phyloP scores from a whole-genome alignment of 306 rosid genomes.

The Malus orientalis region DNA sequence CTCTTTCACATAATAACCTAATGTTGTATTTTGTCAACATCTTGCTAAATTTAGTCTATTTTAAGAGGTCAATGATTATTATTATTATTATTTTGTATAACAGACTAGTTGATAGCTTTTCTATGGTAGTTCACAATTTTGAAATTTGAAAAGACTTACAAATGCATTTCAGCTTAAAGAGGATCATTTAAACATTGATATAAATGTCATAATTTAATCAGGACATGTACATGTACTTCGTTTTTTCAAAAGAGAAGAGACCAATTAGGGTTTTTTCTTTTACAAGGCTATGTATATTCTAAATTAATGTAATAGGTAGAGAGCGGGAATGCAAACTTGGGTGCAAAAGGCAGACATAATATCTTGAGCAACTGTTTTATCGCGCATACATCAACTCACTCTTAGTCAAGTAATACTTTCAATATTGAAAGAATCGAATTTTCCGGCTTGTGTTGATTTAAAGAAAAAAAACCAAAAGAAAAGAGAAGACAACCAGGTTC shows the following conservation, averaged over 20 bases:
- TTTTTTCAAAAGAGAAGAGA: too few relatives aligned
- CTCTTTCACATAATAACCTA: neutral
- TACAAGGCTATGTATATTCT: too few relatives aligned
- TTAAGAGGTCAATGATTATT: neutral
- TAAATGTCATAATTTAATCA: neutral
- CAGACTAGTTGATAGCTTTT: too few relatives aligned
- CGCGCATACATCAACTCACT: accelerated
- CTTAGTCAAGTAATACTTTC: too few relatives aligned
- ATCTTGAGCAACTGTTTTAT: accelerated
- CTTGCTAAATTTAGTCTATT: neutral
- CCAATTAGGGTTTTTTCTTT: too few relatives aligned
- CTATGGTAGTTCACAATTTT: accelerated
- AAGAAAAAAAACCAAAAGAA: neutral
- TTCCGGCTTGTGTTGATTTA: accelerated
- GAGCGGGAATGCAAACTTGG: neutral
- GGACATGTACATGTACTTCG: neutral
- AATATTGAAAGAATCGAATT: accelerated
- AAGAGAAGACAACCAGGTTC: neutral
- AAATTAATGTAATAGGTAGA: too few relatives aligned
- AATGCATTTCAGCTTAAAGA: accelerated
- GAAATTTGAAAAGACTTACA: accelerated
- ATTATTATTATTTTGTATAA: too few relatives aligned
- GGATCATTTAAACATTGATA: neutral
- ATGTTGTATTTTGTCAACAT: neutral
- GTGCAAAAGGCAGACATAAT: too few relatives aligned